A percentile compares a stretch with the other conserved stretches of the same genome.
These are phyloP conservation scores for Beauveria caledonica DNA, from an alignment of 2,329 filamentous ascomycete genomes.

Conservation along the genomic window DNA sequence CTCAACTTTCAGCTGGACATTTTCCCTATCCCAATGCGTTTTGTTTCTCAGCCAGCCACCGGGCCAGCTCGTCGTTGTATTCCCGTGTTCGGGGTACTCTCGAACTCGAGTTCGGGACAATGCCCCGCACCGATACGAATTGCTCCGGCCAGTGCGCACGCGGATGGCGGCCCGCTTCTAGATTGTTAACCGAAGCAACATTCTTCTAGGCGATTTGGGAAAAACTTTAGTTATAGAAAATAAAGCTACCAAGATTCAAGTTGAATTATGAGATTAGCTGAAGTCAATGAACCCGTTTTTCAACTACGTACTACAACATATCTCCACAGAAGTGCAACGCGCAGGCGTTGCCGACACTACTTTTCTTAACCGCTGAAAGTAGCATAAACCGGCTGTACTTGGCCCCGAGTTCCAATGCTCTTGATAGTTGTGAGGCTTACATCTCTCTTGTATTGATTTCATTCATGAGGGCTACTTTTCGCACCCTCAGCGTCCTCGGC, in stretches of 20 bases:
- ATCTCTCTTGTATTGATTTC: not conserved
- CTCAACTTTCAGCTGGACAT: not conserved
- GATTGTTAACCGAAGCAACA: too few species aligned
- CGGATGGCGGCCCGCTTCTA: not conserved
- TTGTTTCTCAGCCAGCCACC: too few species aligned
- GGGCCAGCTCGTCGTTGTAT: too few species aligned
- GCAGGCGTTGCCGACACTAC: too few species aligned
- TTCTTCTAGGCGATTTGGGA: too few species aligned
- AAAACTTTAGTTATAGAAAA: too few species aligned
- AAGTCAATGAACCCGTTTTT: too few species aligned
- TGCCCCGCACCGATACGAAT: not conserved
- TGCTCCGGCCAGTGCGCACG: not conserved
- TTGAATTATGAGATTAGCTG: too few species aligned
- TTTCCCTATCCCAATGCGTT: too few species aligned
- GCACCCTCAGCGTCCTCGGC: conserved; percentile 12
- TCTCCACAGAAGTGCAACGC: too few species aligned
- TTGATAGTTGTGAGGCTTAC: not conserved
- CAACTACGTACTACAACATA: too few species aligned
- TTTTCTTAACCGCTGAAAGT: not conserved
- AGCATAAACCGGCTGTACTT: not conserved
- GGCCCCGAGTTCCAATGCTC: not conserved
- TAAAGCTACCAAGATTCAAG: too few species aligned
- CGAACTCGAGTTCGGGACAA: not conserved
- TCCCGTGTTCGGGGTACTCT: not conserved
- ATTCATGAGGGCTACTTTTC: conserved; percentile 11